A percentile compares a stretch with the other conserved stretches of the same genome.
Evolutionary conservation across 805 yeast genomes (phyloP).

Genomic region (Debaryomyces tyrocola): DNA sequence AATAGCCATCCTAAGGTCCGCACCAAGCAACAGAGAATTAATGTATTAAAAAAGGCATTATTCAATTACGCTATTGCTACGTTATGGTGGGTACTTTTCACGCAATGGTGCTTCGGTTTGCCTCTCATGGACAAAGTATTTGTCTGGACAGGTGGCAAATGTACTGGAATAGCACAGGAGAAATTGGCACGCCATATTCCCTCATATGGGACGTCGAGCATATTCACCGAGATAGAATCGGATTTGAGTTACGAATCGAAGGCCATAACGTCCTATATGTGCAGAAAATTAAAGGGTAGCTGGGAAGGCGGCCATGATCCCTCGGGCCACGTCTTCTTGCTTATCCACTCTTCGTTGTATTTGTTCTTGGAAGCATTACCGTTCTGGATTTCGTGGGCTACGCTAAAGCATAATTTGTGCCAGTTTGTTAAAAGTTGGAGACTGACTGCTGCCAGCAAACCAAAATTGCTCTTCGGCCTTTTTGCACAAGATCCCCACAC

Average conservation of each 20-base stretch:
- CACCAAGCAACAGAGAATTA: slow-evolving; percentile 3
- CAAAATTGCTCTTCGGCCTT: slow-evolving; percentile 2
- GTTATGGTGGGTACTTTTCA: slow-evolving; percentile 78
- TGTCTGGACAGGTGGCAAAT: slow-evolving; percentile 77
- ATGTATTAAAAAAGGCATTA: slow-evolving; percentile 18
- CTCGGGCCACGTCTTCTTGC: slow-evolving; percentile 85
- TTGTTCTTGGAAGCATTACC: slow-evolving; percentile 62
- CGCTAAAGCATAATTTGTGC: not conserved
- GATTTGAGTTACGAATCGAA: slow-evolving; percentile 13
- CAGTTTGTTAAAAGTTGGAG: not conserved
- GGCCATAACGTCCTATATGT: slow-evolving; percentile 30
- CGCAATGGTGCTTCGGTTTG: slow-evolving; percentile 83
- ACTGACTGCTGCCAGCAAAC: not conserved
- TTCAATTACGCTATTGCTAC: slow-evolving; percentile 57
- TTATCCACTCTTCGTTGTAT: slow-evolving; percentile 65
- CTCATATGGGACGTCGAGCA: not conserved
- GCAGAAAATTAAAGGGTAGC: slow-evolving; percentile 48
- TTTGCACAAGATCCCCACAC: slow-evolving; percentile 24
- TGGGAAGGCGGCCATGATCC: slow-evolving; percentile 96
- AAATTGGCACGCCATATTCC: not conserved
- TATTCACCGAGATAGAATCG: not conserved
- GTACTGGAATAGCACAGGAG: slow-evolving; percentile 36
- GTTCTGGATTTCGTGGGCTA: slow-evolving; percentile 30
- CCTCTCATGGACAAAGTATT: slow-evolving; percentile 91
- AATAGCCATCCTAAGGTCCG: slow-evolving; percentile 7